Conservation (phyloP, 306 rosid genomes). For the Fragaria nilgerrensis region DNA sequence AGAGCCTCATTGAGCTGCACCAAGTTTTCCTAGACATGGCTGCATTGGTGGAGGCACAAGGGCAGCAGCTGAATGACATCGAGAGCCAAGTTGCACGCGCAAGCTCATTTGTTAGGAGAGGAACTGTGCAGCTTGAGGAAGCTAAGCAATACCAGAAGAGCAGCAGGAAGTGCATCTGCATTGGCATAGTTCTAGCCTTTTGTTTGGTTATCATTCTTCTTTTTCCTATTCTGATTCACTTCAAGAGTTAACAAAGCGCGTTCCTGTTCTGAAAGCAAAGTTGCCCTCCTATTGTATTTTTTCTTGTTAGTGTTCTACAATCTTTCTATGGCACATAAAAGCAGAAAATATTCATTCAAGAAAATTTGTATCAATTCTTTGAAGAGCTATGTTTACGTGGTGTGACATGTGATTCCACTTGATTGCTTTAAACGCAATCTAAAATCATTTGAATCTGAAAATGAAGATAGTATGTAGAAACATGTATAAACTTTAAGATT, state of each 20-base stretch:
- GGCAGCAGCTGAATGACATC: slow-evolving; percentile 78
- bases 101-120: slow-evolving; percentile 69
- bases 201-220: not conserved
- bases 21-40: slow-evolving; percentile 94
- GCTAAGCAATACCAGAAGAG: slow-evolving; percentile 56
- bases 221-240: slow-evolving; percentile 1
- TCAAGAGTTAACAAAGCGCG: not conserved
- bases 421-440: not conserved
- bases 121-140: slow-evolving; percentile 66
- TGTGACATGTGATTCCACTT: not conserved
- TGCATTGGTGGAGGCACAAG: slow-evolving; percentile 82
- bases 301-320: not conserved
- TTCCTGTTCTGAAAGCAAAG: not conserved
- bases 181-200: slow-evolving; percentile 47
- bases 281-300: not conserved
- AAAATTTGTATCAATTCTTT: not conserved
- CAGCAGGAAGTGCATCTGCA: slow-evolving; percentile 69
- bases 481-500: not conserved
- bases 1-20: slow-evolving; percentile 71
- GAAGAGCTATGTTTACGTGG: not conserved
- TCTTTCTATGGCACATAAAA: not conserved
- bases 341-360: not conserved
- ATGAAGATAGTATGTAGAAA: not conserved
- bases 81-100: slow-evolving; percentile 86
- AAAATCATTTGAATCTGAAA: not conserved